These are phyloP conservation scores for Raddia guianensis DNA, from an alignment of 176 grass and related monocot genomes.

Conservation along the genomic window DNA sequence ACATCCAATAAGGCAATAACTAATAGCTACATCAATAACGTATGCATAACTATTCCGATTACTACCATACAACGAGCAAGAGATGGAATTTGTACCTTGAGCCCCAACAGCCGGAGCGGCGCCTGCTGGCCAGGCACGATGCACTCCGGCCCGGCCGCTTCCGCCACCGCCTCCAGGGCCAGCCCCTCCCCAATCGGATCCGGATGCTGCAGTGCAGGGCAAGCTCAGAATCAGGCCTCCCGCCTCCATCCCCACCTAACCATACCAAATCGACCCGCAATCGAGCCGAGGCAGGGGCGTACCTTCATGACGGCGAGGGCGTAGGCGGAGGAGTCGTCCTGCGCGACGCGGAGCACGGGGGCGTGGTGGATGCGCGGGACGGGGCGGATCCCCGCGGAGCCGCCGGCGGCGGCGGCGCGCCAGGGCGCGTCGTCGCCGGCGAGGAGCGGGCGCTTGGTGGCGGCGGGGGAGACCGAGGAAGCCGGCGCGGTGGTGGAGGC, in stretches of 20 bases:
- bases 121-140: conserved; percentile 83
- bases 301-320: conserved; percentile 97
- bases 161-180: conserved; percentile 83
- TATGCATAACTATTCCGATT: background rate
- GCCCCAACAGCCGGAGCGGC: conserved; percentile 80
- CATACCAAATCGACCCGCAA: background rate
- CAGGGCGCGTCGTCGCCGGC: conserved; percentile 90
- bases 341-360: conserved; percentile 67
- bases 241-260: conserved; percentile 11
- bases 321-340: conserved; percentile 65
- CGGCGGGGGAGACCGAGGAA: conserved; percentile 45
- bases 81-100: conserved; percentile 67
- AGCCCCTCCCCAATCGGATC: conserved; percentile 88
- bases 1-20: conserved; percentile 1
- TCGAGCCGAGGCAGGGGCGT: background rate
- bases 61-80: background rate
- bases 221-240: conserved; percentile 24
- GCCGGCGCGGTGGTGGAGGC: conserved; percentile 43
- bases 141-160: conserved; percentile 92
- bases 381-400: conserved; percentile 53
- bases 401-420: conserved; percentile 59
- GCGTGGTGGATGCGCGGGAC: conserved; percentile 83
- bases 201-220: conserved; percentile 72
- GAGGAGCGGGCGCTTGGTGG: conserved; percentile 66
- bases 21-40: background rate